Evolutionary conservation across 192 early-diverging fungal species (phyloP).

Genomic region (Podila clonocystis): DNA sequence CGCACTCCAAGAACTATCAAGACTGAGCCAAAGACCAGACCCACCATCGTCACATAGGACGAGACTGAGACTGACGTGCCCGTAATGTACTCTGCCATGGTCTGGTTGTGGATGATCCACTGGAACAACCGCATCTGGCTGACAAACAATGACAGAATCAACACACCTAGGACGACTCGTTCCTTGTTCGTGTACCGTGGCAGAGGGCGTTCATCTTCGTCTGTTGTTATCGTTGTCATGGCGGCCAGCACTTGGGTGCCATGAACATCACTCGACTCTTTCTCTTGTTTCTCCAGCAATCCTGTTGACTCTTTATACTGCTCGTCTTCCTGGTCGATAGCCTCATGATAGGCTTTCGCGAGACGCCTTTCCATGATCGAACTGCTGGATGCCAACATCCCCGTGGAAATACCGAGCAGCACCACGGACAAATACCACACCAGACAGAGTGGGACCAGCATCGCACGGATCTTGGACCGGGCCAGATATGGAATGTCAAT

Average conservation of each 20-base stretch:
- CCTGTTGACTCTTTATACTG: neutral
- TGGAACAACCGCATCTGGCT: conserved; percentile 34
- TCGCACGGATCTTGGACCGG: conserved; percentile 3
- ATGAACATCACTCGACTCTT: neutral
- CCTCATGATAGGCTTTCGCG: neutral
- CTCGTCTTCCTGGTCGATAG: conserved; percentile 1
- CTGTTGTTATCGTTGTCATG: neutral
- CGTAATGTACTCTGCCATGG: neutral
- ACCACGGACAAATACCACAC: conserved; percentile 20
- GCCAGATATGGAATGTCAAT: conserved; percentile 6
- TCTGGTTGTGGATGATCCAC: conserved; percentile 22
- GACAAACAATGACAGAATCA: conserved; percentile 16
- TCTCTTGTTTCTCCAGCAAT: neutral
- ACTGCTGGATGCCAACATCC: conserved; percentile 30
- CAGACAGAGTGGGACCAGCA: conserved; percentile 13
- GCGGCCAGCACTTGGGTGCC: neutral
- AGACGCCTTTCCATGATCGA: conserved; percentile 23
- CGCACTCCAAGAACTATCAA: neutral
- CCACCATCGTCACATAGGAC: conserved; percentile 10
- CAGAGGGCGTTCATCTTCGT: neutral
- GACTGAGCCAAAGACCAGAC: conserved; percentile 7
- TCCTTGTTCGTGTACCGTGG: conserved; percentile 5
- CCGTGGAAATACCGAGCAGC: conserved; percentile 23
- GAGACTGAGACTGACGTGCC: conserved; percentile 7
- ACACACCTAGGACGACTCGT: neutral